Percentiles rank a stretch among this genome's conserved stretches.
phyloP scores from a whole-genome alignment of 306 rosid species.

The Cicer arietinum region DNA sequence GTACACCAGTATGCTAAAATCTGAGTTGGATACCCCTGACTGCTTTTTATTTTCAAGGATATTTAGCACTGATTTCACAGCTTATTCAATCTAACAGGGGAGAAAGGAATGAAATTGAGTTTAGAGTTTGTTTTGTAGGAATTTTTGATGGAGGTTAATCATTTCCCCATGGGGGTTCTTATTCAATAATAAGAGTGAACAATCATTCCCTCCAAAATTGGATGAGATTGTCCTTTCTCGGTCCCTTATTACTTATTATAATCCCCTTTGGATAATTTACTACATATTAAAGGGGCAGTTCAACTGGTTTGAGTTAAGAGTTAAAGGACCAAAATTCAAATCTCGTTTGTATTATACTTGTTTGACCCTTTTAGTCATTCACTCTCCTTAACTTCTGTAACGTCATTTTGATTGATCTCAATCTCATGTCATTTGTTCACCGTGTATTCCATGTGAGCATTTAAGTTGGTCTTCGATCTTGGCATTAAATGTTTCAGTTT shows the following conservation, averaged over 20 bases:
- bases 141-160: constrained; percentile 22
- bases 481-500: constrained; percentile 45
- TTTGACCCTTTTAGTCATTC: constrained; percentile 14
- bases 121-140: constrained; percentile 15
- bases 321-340: background rate
- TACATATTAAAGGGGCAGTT: background rate
- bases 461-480: constrained; percentile 38
- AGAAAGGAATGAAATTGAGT: constrained; percentile 14
- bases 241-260: background rate
- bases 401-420: constrained; percentile 29
- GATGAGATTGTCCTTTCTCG: background rate
- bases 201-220: constrained; percentile 32
- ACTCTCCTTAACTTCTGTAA: constrained; percentile 11
- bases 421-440: constrained; percentile 23
- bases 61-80: constrained; percentile 7
- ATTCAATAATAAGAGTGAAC: constrained; percentile 3
- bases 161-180: constrained; percentile 20
- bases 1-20: constrained; percentile 20
- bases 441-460: constrained; percentile 26
- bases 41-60: constrained; percentile 36
- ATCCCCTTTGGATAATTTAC: background rate
- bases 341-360: constrained; percentile 14
- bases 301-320: no score
- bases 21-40: constrained; percentile 11
- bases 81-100: constrained; percentile 34